Conservation (phyloP, 2,329 filamentous ascomycete species). For the Colletotrichum sansevieriae region DNA sequence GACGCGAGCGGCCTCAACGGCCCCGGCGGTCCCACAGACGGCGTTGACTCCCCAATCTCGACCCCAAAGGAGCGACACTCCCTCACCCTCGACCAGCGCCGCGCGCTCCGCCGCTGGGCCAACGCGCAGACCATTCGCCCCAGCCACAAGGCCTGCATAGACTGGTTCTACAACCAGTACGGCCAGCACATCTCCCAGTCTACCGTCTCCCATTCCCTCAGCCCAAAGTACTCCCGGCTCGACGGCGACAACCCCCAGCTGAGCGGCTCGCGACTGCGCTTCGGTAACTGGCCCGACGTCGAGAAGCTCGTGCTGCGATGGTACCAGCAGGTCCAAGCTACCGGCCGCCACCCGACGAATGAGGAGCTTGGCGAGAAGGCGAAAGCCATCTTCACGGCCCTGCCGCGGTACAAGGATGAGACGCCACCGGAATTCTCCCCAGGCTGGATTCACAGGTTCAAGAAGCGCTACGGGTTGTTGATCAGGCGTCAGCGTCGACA, state of each 20-base stretch:
- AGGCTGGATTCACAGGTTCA: constrained; percentile 75
- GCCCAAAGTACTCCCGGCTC: constrained; percentile 72
- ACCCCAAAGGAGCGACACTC: constrained; percentile 66
- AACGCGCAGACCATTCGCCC: constrained; percentile 68
- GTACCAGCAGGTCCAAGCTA: constrained; percentile 65
- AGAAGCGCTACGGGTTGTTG: constrained; percentile 72
- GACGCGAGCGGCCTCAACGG: constrained; percentile 31
- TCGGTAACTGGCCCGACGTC: constrained; percentile 75
- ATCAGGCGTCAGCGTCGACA: constrained; percentile 68
- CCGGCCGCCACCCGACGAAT: constrained; percentile 71
- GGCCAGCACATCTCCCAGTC: constrained; percentile 73
- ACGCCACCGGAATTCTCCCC: constrained; percentile 72
- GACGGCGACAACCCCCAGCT: constrained; percentile 71
- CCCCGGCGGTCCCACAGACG: constrained; percentile 18
- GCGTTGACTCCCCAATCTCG: constrained; percentile 25
- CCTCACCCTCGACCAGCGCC: constrained; percentile 72
- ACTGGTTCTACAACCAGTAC: constrained; percentile 72
- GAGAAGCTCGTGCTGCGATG: constrained; percentile 69
- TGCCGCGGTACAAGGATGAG: constrained; percentile 72
- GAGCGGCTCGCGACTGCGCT: constrained; percentile 72
- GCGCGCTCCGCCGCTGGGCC: constrained; percentile 71
- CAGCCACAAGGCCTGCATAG: constrained; percentile 72
- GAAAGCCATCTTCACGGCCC: constrained; percentile 68
- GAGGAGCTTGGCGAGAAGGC: constrained; percentile 74
- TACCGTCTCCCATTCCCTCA: constrained; percentile 73